phyloP scores from a whole-genome alignment of 345 rosid genomes.

The Citrus inodora region DNA sequence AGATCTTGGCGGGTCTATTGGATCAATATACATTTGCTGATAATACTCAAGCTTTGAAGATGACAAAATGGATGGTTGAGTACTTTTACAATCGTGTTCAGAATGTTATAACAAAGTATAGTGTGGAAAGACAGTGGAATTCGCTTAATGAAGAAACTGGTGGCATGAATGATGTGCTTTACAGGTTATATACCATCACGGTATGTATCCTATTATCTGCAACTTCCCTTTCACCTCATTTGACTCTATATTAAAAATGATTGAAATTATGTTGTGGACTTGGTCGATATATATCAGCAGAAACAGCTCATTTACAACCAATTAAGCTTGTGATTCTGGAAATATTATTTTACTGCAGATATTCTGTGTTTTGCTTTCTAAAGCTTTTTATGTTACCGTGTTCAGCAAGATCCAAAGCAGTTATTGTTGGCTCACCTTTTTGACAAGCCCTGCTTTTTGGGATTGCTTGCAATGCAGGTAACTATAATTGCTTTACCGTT shows the following conservation, averaged over 20 bases:
- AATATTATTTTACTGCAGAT: neutral
- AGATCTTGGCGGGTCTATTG: constrained; percentile 89
- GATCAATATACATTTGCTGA: constrained; percentile 76
- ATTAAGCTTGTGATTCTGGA: neutral
- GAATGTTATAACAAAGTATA: constrained; percentile 57
- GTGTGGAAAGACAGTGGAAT: constrained; percentile 62
- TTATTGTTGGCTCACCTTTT: constrained; percentile 85
- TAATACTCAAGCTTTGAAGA: constrained; percentile 61
- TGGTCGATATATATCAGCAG: constrained; percentile 1
- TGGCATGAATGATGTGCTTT: constrained; percentile 96
- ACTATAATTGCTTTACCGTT: neutral
- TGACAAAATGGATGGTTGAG: constrained; percentile 80
- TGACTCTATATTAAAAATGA: neutral
- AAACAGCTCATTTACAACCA: neutral
- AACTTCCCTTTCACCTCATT: neutral
- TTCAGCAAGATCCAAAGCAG: constrained; percentile 83
- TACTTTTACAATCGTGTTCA: constrained; percentile 81
- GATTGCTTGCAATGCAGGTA: constrained; percentile 84
- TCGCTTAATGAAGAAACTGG: constrained; percentile 95
- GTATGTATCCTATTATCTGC: constrained; percentile 26
- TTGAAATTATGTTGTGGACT: neutral
- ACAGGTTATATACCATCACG: constrained; percentile 61
- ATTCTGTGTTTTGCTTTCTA: constrained; percentile 3
- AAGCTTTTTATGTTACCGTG: constrained; percentile 10
- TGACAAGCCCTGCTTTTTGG: constrained; percentile 97